These are phyloP conservation scores for Neonectria punicea DNA, from an alignment of 2,329 filamentous ascomycete genomes.

Conservation along the genomic window DNA sequence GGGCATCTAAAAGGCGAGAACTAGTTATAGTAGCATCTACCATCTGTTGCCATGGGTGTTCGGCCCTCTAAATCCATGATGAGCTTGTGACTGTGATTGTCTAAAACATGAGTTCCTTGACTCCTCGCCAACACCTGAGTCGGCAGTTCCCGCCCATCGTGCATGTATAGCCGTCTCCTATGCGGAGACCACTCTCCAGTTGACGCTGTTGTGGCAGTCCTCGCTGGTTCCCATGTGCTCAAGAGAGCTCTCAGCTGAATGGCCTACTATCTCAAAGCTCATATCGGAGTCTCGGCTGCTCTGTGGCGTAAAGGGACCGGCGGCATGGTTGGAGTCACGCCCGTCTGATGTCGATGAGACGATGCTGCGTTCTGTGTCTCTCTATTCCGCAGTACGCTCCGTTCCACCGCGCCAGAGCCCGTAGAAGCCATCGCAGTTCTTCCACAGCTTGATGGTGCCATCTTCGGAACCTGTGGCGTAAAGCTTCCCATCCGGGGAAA, in stretches of 20 bases:
- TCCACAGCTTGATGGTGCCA: slow-evolving; percentile 94
- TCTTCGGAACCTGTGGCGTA: slow-evolving; percentile 98
- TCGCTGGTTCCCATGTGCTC: slow-evolving; percentile 19
- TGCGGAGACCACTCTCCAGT: slow-evolving; percentile 17
- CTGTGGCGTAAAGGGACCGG: slow-evolving; percentile 17
- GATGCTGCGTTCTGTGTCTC: slow-evolving; percentile 39
- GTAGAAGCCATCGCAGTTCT: slow-evolving; percentile 74
- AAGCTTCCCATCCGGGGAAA: slow-evolving; percentile 93
- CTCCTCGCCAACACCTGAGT: slow-evolving; percentile 1
- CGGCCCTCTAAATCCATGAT: slow-evolving; percentile 24
- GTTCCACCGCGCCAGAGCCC: slow-evolving; percentile 70
- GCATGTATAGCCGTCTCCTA: slow-evolving; percentile 1
- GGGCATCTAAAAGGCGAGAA: slow-evolving; percentile 5
- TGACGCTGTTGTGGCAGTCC: slow-evolving; percentile 14
- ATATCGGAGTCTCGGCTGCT: slow-evolving; percentile 27
- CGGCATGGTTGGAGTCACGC: slow-evolving; percentile 20
- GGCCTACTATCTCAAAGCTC: slow-evolving; percentile 14
- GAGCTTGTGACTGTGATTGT: slow-evolving; percentile 19
- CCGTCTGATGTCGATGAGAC: slow-evolving; percentile 33
- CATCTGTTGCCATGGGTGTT: slow-evolving; percentile 13
- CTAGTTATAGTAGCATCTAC: slow-evolving; percentile 12
- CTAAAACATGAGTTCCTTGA: slow-evolving; percentile 18
- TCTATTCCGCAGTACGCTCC: slow-evolving; percentile 52
- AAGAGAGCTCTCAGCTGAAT: slow-evolving; percentile 9
- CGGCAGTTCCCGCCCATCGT: slow-evolving; percentile 10